A percentile compares a stretch with the other conserved stretches of the same genome.
phyloP scores from a whole-genome alignment of 2,329 filamentous ascomycete species.

The Cryphonectria naterciae region DNA sequence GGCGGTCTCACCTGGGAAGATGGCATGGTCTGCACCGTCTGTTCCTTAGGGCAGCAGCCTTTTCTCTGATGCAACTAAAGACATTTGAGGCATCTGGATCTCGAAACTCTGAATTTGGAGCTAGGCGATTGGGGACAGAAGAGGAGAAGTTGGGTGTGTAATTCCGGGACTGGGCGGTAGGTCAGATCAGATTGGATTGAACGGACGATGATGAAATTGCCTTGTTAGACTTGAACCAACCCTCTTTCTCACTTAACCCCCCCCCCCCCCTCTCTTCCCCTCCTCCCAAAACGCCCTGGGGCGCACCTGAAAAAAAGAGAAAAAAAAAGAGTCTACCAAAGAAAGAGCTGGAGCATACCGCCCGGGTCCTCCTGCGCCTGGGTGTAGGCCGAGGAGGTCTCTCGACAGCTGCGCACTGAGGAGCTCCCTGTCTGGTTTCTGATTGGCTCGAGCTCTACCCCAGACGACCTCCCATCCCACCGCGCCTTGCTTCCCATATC shows the following conservation, averaged over 20 bases:
- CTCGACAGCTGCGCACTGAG: constrained; percentile 16
- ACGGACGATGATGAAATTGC: background rate
- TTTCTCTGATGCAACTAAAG: background rate
- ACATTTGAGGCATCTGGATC: background rate
- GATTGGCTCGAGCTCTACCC: constrained; percentile 37
- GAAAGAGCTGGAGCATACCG: background rate
- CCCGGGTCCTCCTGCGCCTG: constrained; percentile 14
- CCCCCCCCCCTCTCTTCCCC: background rate
- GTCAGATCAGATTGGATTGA: background rate
- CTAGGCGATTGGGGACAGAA: background rate
- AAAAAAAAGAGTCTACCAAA: background rate
- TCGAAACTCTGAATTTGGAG: background rate
- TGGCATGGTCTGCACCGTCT: background rate
- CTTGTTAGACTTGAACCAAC: background rate
- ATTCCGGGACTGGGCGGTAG: background rate
- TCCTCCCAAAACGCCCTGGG: background rate
- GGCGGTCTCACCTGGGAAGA: background rate
- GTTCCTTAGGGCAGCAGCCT: background rate
- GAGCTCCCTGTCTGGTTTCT: constrained; percentile 33
- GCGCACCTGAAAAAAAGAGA: background rate
- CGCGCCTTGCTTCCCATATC: constrained; percentile 31
- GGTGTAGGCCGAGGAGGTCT: constrained; percentile 16
- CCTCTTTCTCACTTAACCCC: background rate
- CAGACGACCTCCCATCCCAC: constrained; percentile 29
- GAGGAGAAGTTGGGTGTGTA: background rate